Conservation (phyloP, 2,329 filamentous ascomycete genomes). For the Fusarium sp. region DNA sequence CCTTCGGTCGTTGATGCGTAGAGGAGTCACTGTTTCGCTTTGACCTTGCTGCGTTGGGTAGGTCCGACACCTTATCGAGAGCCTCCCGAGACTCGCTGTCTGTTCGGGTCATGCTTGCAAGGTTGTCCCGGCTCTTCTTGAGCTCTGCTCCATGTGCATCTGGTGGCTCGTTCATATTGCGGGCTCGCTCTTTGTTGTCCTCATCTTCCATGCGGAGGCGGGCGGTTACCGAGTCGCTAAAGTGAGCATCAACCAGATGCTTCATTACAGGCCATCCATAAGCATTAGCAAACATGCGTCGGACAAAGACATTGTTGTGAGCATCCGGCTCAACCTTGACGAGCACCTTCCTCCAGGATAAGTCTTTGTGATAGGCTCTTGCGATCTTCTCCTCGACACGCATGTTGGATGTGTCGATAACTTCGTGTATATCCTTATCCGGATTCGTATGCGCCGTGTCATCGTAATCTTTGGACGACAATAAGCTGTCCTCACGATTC, state of each 20-base stretch:
- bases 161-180: conserved; percentile 66
- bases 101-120: conserved; percentile 34
- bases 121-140: conserved; percentile 50
- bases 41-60: conserved; percentile 51
- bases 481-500: conserved; percentile 57
- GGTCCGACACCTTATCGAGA: conserved; percentile 59
- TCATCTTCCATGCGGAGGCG: conserved; percentile 76
- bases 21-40: conserved; percentile 40
- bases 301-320: conserved; percentile 98
- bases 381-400: conserved; percentile 98
- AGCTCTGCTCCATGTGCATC: conserved; percentile 75
- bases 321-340: conserved; percentile 96
- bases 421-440: conserved; percentile 54
- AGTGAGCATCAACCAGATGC: conserved; percentile 94
- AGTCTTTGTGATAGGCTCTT: conserved; percentile 88
- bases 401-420: conserved; percentile 74
- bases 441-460: conserved; percentile 62
- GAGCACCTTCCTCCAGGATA: conserved; percentile 96
- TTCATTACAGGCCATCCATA: conserved; percentile 98
- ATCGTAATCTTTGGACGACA: conserved; percentile 64
- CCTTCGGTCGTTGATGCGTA: conserved; percentile 23
- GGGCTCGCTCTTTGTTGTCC: conserved; percentile 75
- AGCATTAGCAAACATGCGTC: conserved; percentile 95
- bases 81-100: conserved; percentile 53
- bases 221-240: conserved; percentile 75